Evolutionary conservation across 352 stramenopile species (phyloP), one percentile per base, ranked within the genome.

Genomic region (Pythium phragmitis): DNA sequence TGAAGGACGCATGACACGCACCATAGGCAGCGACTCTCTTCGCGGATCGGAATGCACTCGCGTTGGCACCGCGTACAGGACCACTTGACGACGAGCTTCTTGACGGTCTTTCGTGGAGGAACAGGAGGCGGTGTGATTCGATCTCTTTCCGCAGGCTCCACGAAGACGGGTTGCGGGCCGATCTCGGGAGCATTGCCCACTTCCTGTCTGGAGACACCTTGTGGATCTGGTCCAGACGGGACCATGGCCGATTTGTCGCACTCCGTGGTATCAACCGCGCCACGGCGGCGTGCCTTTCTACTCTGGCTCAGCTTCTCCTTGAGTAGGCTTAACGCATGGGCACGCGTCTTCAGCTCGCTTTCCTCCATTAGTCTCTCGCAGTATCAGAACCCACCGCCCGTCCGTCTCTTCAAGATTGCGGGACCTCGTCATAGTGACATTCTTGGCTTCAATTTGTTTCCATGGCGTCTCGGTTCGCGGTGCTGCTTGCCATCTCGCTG

Each of bases 21-120:
- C 80, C 84, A 94, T 3, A 94, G 49, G 57, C 82, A 93, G 48
- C 82, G 81, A 36, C 78, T 92, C 53, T 91, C 82, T 54, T 93
- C 80, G 7, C 84, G 79, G 41, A 94, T 59, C 9, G 84, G 80
- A 48, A 93, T 90, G 61, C 84, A 91, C 62, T 94, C 84, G 36
- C 77, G 77, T 26, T 91, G 55, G 68, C 82, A 93, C 16, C 45
- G 54, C 16, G 42, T 60, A 59, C 86, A 93, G 3, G 62, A 80
- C 84, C 82, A 93, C 47, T 87, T 77, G n/a, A 87, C 75, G 4
- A 85, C 54, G 23, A 73, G 68, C 57, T 73, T 73, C 14, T 53
- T 68, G 7, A 73, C 17, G 6, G 9, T n/a, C 34, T 41, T 57
- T 50, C 7, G 42, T 2, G 6, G 33, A 23, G 16, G 33, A 14